Percentiles rank a stretch among this genome's conserved stretches.
phyloP scores from a whole-genome alignment of 73 alveolate genomes.

The Paramecium biaurelia region DNA sequence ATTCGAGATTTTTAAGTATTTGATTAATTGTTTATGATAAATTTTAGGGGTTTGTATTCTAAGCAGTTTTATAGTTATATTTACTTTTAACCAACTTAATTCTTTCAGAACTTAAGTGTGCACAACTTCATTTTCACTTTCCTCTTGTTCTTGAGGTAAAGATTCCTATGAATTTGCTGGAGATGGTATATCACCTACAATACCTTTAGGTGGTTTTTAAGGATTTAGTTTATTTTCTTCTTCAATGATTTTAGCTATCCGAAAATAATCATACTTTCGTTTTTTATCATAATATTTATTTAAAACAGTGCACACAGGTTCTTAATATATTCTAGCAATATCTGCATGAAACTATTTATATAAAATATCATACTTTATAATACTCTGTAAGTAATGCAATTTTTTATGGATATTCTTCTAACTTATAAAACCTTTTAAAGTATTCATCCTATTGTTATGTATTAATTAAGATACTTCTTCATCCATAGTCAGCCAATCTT shows the following conservation, averaged over 20 bases:
- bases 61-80: neutral
- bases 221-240: conserved; percentile 65
- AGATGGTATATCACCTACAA: conserved; percentile 63
- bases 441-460: conserved; percentile 45
- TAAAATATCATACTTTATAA: conserved; percentile 7
- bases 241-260: conserved; percentile 61
- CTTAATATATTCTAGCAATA: conserved; percentile 51
- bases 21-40: neutral
- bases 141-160: neutral
- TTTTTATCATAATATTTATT: conserved; percentile 61
- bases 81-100: neutral
- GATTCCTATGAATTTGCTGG: conserved; percentile 43
- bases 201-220: conserved; percentile 62
- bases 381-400: conserved; percentile 55
- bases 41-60: neutral
- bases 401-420: conserved; percentile 60
- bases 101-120: neutral
- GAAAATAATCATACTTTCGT: conserved; percentile 56
- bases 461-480: neutral
- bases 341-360: conserved; percentile 52
- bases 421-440: conserved; percentile 40
- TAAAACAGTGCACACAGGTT: conserved; percentile 43
- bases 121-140: neutral
- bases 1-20: neutral
- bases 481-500: conserved; percentile 34